A percentile compares a stretch with the other conserved stretches of the same genome.
Evolutionary conservation across 2,329 filamentous ascomycete genomes (phyloP).

Genomic region (Purpureocillium lavendulum): DNA sequence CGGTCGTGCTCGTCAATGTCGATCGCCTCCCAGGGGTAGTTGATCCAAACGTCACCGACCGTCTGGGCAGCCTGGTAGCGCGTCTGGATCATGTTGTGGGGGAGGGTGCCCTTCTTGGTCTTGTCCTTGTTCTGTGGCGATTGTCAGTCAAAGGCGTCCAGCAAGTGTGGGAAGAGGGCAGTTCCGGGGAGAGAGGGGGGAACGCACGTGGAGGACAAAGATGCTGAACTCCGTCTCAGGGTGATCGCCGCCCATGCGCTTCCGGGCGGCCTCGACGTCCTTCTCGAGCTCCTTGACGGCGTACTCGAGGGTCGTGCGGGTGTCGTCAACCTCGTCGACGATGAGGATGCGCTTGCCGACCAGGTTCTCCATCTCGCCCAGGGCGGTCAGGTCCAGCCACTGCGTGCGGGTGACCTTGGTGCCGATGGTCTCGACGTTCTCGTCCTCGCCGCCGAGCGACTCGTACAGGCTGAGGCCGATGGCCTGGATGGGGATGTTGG

Average conservation of each 20-base stretch:
- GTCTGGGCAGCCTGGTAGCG: constrained; percentile 82
- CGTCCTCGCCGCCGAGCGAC: constrained; percentile 51
- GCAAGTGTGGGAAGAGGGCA: background rate
- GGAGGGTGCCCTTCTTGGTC: constrained; percentile 81
- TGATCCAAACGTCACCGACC: constrained; percentile 93
- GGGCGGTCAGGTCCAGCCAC: constrained; percentile 85
- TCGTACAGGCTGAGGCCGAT: constrained; percentile 98
- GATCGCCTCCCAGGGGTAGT: constrained; percentile 95
- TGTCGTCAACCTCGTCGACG: constrained; percentile 94
- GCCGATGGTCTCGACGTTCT: constrained; percentile 61
- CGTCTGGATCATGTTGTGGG: constrained; percentile 65
- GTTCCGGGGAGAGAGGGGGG: constrained; percentile 4
- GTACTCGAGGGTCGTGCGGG: constrained; percentile 87
- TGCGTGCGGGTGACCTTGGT: constrained; percentile 96
- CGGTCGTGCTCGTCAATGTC: constrained; percentile 91
- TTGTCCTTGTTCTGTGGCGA: constrained; percentile 83
- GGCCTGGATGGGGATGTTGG: constrained; percentile 98
- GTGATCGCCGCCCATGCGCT: constrained; percentile 56
- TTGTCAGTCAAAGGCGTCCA: background rate
- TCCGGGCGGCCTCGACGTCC: constrained; percentile 76
- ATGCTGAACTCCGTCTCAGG: constrained; percentile 81
- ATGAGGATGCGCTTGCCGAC: constrained; percentile 89
- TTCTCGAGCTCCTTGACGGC: constrained; percentile 89
- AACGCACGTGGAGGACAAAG: constrained; percentile 87
- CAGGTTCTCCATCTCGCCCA: constrained; percentile 77